phyloP scores from a whole-genome alignment of 192 early-diverging fungal species.

The Phlyctochytrium bullatum region DNA sequence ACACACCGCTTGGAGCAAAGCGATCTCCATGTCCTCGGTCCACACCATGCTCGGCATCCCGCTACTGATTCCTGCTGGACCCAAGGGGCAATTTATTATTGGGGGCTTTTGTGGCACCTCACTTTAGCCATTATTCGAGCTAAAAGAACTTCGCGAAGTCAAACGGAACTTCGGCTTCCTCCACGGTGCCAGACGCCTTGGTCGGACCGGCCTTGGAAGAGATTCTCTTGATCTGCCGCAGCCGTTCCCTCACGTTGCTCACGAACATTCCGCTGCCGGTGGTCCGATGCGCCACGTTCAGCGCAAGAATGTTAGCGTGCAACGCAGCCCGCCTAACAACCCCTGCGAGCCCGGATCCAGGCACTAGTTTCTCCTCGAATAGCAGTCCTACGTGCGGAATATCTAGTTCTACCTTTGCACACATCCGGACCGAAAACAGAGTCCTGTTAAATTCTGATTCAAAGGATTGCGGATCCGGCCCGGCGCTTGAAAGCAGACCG shows the following conservation, averaged over 20 bases:
- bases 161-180: not conserved
- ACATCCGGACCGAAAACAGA: constrained; percentile 53
- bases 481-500: not conserved
- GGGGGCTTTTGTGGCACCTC: too few species aligned
- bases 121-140: too few species aligned
- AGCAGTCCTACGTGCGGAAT: constrained; percentile 71
- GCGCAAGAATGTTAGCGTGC: constrained; percentile 86
- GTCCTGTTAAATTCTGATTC: constrained; percentile 20
- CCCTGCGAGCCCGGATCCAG: constrained; percentile 67
- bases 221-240: constrained; percentile 87
- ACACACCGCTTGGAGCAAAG: not conserved
- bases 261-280: constrained; percentile 62
- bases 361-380: constrained; percentile 78
- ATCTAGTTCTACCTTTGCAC: constrained; percentile 73
- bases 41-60: not conserved
- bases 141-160: not conserved
- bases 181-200: not conserved
- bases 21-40: not conserved
- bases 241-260: constrained; percentile 86
- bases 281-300: constrained; percentile 74
- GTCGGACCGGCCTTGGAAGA: constrained; percentile 5
- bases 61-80: too few species aligned
- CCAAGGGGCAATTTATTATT: too few species aligned
- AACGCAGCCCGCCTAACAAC: constrained; percentile 84
- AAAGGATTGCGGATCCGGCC: not conserved